Base-by-base conservation (phyloP, 495 filamentous ascomycete species). In the Amorphotheca resinae region DNA sequence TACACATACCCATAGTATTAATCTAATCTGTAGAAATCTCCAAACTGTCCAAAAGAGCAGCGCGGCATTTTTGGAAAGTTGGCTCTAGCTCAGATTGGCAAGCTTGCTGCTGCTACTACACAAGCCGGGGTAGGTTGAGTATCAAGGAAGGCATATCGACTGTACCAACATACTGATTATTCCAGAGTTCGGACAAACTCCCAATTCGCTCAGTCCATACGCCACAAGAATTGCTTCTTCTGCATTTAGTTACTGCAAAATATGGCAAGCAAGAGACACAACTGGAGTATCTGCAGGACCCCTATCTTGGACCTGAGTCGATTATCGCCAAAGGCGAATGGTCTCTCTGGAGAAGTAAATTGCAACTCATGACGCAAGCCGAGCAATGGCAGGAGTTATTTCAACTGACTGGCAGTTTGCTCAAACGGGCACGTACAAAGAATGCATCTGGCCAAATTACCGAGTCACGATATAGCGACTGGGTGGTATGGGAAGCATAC, bases 401-500 rank as follows among this genome's bases (percentile, higher is more conserved):
- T 22, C 31, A 49, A 9, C 45, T 22, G 6, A 46, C 43, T 3
- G 31, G 17, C 11, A 12, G 4, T 9, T 18, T 57, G 20, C 39
- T 57, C 1, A 44, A 43, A 17, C 30, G 50, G 25, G 42, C 51
- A 35, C 47, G 54, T 2, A 52, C 54, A 5, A 53, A 54, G 26
- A 38, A 54, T 39, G 22, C 45, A 1, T 23, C 33, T 33, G 44
- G 46, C 16, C 32, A 51, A 20, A 33, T 53, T 31, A 9, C 42
- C n/a, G 47, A 53, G 21, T 30, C 54, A 32, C 18, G 39, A 11
- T 33, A 50, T 9, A 33, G 46, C 34, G 54, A 57, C 28, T 57
- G 48, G 51, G 30, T 54, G 21, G 51, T 57, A 1, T 57, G 54
- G 54, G 41, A 54, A 30, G 48, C 48, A 9, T 53, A 41, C 21